These are phyloP conservation scores for Exutisphaerella laricina DNA, from an alignment of 2,329 filamentous ascomycete genomes.

Conservation along the genomic window DNA sequence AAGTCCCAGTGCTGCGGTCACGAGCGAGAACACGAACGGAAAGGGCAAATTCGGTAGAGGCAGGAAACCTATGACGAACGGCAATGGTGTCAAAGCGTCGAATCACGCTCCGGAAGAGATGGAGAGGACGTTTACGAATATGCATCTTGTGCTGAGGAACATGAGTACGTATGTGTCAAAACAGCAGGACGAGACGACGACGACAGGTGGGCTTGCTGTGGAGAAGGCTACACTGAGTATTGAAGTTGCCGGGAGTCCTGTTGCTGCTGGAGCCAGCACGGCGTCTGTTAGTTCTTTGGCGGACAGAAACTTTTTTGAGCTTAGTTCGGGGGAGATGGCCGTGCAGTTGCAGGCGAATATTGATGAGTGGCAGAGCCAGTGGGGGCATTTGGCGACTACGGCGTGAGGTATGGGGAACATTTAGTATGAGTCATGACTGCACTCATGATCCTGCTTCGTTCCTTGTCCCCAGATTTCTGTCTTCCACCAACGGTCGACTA, in stretches of 20 bases:
- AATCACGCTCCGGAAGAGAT: constrained; percentile 16
- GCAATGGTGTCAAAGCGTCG: constrained; percentile 12
- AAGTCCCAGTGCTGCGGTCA: constrained; percentile 43
- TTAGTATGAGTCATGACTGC: too few relatives aligned
- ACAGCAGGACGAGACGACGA: constrained; percentile 12
- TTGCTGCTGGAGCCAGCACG: neutral
- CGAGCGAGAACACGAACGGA: constrained; percentile 32
- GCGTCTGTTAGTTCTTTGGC: constrained; percentile 1
- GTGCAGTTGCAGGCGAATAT: constrained; percentile 73
- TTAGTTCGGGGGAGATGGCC: constrained; percentile 86
- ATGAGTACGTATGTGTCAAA: constrained; percentile 18
- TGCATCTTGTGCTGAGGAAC: constrained; percentile 19
- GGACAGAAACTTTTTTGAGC: constrained; percentile 55
- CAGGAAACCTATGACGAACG: constrained; percentile 30
- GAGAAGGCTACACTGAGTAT: constrained; percentile 2
- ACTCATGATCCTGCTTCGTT: too few relatives aligned
- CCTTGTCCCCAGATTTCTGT: too few relatives aligned
- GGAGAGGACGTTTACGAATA: constrained; percentile 23
- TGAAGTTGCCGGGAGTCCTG: neutral
- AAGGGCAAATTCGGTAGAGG: constrained; percentile 29
- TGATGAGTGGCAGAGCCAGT: constrained; percentile 14
- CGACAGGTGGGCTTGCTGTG: neutral
- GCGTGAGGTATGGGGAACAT: too few relatives aligned
- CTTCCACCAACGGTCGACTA: too few relatives aligned
- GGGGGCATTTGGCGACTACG: constrained; percentile 11